Conservation (phyloP, 2,329 filamentous ascomycete genomes). For the Ramularia collo-cygni region DNA sequence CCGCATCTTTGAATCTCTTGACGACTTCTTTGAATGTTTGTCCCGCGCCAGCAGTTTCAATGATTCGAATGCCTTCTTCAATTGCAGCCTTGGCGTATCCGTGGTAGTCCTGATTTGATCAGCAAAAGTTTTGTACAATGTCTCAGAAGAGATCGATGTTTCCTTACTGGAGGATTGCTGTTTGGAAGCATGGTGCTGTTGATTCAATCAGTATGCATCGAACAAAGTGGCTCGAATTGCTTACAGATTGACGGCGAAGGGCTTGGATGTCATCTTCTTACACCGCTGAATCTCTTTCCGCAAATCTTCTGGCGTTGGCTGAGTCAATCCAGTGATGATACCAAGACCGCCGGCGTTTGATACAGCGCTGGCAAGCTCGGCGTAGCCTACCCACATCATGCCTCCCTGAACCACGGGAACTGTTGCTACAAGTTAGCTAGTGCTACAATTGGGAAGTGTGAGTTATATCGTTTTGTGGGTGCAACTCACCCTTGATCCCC, state of each 20-base stretch:
- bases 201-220: too few species aligned
- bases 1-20: conserved; percentile 70
- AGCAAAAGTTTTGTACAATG: too few species aligned
- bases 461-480: conserved; percentile 25
- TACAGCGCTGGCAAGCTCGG: conserved; percentile 65
- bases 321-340: conserved; percentile 77
- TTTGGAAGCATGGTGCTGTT: conserved; percentile 69
- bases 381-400: conserved; percentile 79
- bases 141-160: too few species aligned
- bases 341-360: conserved; percentile 72
- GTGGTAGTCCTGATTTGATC: conserved; percentile 55
- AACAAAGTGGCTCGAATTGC: too few species aligned
- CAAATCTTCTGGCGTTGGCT: conserved; percentile 81
- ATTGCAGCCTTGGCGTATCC: conserved; percentile 87
- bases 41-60: conserved; percentile 87
- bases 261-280: conserved; percentile 65
- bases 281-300: conserved; percentile 86
- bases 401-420: conserved; percentile 77
- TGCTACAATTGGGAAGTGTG: background rate
- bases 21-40: conserved; percentile 86
- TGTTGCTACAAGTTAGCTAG: conserved; percentile 28
- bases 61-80: conserved; percentile 81
- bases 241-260: conserved; percentile 80
- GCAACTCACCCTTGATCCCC: conserved; percentile 43
- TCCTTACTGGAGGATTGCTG: conserved; percentile 60